Evolutionary conservation across 2,329 filamentous ascomycete species (phyloP).

Genomic region (Thelonectria blattea): DNA sequence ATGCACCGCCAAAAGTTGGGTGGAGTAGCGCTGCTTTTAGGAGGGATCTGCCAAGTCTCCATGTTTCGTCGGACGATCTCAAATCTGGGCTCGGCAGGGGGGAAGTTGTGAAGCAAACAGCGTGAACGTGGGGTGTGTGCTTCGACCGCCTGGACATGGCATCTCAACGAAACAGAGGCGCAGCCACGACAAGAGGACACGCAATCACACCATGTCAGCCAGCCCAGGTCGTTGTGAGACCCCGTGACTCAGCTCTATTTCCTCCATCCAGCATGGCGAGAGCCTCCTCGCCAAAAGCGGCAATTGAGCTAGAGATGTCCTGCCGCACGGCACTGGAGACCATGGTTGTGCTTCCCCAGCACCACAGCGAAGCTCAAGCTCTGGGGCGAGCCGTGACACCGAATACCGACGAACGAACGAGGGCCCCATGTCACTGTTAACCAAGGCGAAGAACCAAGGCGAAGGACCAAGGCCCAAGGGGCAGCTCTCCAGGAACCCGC

Average conservation of each 20-base stretch:
- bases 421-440: neutral
- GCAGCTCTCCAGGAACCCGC: conserved; percentile 28
- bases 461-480: conserved; percentile 14
- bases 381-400: conserved; percentile 15
- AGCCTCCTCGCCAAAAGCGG: conserved; percentile 13
- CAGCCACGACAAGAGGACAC: conserved; percentile 10
- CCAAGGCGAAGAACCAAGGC: neutral
- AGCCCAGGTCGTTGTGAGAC: conserved; percentile 4
- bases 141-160: neutral
- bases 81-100: conserved; percentile 23
- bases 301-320: conserved; percentile 12
- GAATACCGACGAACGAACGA: conserved; percentile 14
- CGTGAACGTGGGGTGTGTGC: conserved; percentile 1
- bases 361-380: conserved; percentile 17
- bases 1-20: conserved; percentile 3
- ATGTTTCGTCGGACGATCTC: conserved; percentile 19
- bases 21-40: conserved; percentile 15
- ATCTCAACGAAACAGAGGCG: neutral
- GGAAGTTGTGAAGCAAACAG: neutral
- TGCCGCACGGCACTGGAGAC: conserved; percentile 18
- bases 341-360: neutral
- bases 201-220: conserved; percentile 1
- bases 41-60: neutral
- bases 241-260: conserved; percentile 13
- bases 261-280: neutral